Evolutionary conservation across 163 green algal genomes (phyloP).

Genomic region (Chlamydomonas reinhardtii): DNA sequence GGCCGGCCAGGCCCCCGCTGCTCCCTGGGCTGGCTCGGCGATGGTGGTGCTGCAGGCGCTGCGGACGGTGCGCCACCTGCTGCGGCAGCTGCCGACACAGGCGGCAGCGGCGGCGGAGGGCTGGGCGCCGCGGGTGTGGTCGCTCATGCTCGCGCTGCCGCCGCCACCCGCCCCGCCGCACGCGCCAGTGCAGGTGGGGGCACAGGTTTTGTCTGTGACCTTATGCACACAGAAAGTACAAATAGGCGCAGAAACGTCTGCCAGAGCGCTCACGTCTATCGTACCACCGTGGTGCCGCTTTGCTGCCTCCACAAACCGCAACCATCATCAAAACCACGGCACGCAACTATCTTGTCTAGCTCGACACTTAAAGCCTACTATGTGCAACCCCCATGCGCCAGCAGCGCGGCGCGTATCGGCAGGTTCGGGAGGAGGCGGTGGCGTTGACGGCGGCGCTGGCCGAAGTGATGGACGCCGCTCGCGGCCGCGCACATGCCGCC

Average conservation of each 20-base stretch:
- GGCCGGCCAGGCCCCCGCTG: too few relatives aligned
- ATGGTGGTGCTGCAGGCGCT: slow-evolving; percentile 12
- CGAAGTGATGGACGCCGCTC: neutral
- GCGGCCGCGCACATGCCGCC: neutral
- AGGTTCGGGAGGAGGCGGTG: slow-evolving; percentile 5
- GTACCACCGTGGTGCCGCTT: too few relatives aligned
- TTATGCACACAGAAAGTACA: too few relatives aligned
- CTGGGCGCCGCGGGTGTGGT: slow-evolving; percentile 24
- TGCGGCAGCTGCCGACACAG: slow-evolving; percentile 3
- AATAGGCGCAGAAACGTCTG: too few relatives aligned
- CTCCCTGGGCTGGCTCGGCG: neutral
- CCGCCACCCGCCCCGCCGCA: too few relatives aligned
- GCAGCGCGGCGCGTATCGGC: neutral
- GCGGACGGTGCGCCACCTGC: neutral
- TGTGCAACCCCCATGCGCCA: too few relatives aligned
- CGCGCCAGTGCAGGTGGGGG: neutral
- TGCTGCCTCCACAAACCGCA: too few relatives aligned
- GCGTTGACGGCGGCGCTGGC: neutral
- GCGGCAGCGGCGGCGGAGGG: neutral
- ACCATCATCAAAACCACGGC: too few relatives aligned
- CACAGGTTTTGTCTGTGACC: too few relatives aligned
- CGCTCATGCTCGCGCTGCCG: slow-evolving; percentile 11
- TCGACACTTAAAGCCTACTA: too few relatives aligned
- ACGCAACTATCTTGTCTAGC: too few relatives aligned
- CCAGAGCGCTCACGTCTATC: too few relatives aligned